phyloP scores from a whole-genome alignment of 1,139 yeast species.

The Hyphopichia pseudoburtonii region DNA sequence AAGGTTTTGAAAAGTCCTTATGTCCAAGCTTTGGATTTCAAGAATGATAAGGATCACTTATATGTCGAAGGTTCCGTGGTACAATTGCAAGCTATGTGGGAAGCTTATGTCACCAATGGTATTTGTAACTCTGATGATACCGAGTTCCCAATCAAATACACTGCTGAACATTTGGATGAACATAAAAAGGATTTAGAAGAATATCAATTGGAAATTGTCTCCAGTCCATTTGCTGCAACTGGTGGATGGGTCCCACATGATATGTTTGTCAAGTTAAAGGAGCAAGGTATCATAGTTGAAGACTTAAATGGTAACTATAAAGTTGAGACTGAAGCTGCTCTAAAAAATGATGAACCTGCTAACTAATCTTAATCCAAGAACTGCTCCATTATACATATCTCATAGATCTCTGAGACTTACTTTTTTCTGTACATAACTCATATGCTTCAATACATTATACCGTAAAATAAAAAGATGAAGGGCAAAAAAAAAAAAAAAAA shows the following conservation, averaged over 20 bases:
- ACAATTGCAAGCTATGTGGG: slow-evolving; percentile 78
- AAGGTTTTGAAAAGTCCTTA: slow-evolving; percentile 68
- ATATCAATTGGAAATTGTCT: slow-evolving; percentile 65
- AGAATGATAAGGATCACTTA: slow-evolving; percentile 61
- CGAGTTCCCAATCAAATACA: slow-evolving; percentile 61
- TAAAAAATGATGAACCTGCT: slow-evolving; percentile 17
- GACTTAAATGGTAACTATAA: slow-evolving; percentile 36
- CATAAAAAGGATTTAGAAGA: slow-evolving; percentile 61
- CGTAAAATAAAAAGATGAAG: too few relatives aligned
- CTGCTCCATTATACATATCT: too few relatives aligned
- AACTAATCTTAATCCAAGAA: too few relatives aligned
- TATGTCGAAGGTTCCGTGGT: slow-evolving; percentile 66
- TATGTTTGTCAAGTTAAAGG: slow-evolving; percentile 69
- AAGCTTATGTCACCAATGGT: slow-evolving; percentile 61
- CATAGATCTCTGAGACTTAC: too few relatives aligned
- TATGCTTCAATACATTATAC: too few relatives aligned
- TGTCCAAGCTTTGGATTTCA: slow-evolving; percentile 62
- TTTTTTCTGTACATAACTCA: too few relatives aligned
- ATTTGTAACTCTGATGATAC: slow-evolving; percentile 47
- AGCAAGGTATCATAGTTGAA: slow-evolving; percentile 60
- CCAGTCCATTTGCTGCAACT: slow-evolving; percentile 84
- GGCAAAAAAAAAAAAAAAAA: too few relatives aligned
- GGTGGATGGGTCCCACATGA: slow-evolving; percentile 97
- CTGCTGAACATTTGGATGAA: slow-evolving; percentile 53
- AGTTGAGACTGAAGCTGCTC: slow-evolving; percentile 40